Evolutionary conservation across 305 asterid genomes (phyloP).

Genomic region (Stenogyne calaminthoides): DNA sequence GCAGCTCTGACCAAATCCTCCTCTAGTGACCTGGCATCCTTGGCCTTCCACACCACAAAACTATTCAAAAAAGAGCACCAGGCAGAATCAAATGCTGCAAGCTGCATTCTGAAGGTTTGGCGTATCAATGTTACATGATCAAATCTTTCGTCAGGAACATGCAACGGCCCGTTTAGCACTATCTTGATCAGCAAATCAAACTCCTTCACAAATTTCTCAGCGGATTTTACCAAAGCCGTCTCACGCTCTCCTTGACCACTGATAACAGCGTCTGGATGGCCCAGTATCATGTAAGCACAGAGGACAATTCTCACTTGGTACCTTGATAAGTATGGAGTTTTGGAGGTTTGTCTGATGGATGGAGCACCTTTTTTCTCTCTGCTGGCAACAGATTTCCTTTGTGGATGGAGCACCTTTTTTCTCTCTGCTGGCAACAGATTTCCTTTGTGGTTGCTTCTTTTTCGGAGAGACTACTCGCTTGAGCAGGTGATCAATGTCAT

Average conservation of each 20-base stretch:
- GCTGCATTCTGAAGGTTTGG: constrained; percentile 68
- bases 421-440: constrained; percentile 38
- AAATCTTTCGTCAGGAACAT: constrained; percentile 46
- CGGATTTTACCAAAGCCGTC: constrained; percentile 68
- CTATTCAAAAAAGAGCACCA: constrained; percentile 95
- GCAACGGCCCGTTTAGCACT: constrained; percentile 60
- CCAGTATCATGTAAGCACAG: constrained; percentile 89
- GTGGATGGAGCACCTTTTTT: too few relatives aligned
- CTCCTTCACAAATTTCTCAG: constrained; percentile 71
- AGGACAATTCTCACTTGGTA: constrained; percentile 89
- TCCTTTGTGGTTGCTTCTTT: constrained; percentile 59
- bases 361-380: constrained; percentile 39
- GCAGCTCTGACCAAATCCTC: constrained; percentile 94
- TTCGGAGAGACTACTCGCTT: constrained; percentile 75
- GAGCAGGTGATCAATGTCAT: constrained; percentile 90
- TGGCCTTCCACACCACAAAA: constrained; percentile 93
- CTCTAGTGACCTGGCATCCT: constrained; percentile 86
- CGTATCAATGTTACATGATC: constrained; percentile 30
- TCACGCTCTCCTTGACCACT: constrained; percentile 89
- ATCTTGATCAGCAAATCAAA: constrained; percentile 69
- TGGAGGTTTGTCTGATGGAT: constrained; percentile 35
- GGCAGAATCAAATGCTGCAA: constrained; percentile 78
- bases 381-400: constrained; percentile 46
- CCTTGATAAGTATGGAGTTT: constrained; percentile 57
- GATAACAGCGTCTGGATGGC: constrained; percentile 95